Percentiles rank a stretch among this genome's conserved stretches.
Evolutionary conservation across 371 early-diverging fungal genomes (phyloP).

Genomic region (Actinomucor elegans): DNA sequence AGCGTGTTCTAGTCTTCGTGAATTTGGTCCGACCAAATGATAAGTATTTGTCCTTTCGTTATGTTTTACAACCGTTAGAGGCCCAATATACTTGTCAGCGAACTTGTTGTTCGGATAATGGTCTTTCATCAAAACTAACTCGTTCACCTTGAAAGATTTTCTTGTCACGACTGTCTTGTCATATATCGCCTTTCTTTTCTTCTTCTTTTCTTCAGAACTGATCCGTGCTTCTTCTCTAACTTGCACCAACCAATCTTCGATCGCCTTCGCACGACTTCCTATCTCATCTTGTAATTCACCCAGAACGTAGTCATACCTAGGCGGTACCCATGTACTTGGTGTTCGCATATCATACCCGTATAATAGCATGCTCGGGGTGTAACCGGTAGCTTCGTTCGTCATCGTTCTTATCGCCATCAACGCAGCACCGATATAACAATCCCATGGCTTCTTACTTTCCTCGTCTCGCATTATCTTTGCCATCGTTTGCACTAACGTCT

Average conservation of each 20-base stretch:
- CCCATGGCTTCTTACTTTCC: conserved; percentile 1
- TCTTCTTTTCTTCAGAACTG: background rate
- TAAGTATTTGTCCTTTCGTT: conserved; percentile 2
- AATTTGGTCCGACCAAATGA: background rate
- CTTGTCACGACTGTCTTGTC: background rate
- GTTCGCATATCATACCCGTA: conserved; percentile 22
- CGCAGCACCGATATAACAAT: conserved; percentile 5
- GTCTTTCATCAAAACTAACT: conserved; percentile 17
- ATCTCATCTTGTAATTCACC: too few relatives aligned
- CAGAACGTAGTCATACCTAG: conserved; percentile 11
- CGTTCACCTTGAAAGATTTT: background rate
- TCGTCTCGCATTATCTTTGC: conserved; percentile 16
- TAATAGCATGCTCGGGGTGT: conserved; percentile 11
- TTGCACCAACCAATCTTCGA: background rate
- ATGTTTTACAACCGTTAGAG: conserved; percentile 3
- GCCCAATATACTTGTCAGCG: conserved; percentile 15
- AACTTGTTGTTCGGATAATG: conserved; percentile 5
- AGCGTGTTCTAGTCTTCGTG: background rate
- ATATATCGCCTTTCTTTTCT: background rate
- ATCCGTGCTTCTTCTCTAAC: background rate
- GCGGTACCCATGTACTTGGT: conserved; percentile 19
- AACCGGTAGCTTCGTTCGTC: conserved; percentile 8
- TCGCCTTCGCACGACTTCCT: background rate
- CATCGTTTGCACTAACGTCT: conserved; percentile 17
- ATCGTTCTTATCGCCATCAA: conserved; percentile 16